Conservation (phyloP, 148 eudicot genomes). For the Polygonum maritimum region DNA sequence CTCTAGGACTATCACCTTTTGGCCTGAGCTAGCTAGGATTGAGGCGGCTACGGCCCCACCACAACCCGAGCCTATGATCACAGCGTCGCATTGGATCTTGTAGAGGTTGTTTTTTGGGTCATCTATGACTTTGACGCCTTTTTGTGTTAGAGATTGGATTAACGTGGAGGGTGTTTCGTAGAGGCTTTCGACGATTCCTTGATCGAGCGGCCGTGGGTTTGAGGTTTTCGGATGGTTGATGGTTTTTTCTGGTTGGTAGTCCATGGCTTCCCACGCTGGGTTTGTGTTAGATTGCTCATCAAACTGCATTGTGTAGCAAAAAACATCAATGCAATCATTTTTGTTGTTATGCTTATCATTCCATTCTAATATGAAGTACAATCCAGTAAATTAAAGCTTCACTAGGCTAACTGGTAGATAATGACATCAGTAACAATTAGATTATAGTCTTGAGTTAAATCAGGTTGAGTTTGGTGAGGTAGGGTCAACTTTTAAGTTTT, state of each 20-base stretch:
- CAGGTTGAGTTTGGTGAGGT: too few relatives aligned
- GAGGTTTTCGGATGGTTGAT: background rate
- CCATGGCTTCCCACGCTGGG: slow-evolving; percentile 60
- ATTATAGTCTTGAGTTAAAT: too few relatives aligned
- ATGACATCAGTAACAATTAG: too few relatives aligned
- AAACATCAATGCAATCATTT: background rate
- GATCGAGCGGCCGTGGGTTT: slow-evolving; percentile 39
- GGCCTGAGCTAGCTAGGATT: slow-evolving; percentile 42
- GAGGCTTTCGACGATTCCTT: slow-evolving; percentile 46
- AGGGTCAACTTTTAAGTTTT: too few relatives aligned
- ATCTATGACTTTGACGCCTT: slow-evolving; percentile 40
- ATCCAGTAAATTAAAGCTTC: too few relatives aligned
- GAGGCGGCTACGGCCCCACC: slow-evolving; percentile 76
- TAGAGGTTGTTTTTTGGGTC: slow-evolving; percentile 19
- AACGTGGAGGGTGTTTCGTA: slow-evolving; percentile 24
- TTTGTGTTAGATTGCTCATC: slow-evolving; percentile 35
- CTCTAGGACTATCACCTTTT: slow-evolving; percentile 59
- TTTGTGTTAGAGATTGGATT: slow-evolving; percentile 24
- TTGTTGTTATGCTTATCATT: too few relatives aligned
- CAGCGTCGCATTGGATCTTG: slow-evolving; percentile 49
- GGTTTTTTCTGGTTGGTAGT: slow-evolving; percentile 28
- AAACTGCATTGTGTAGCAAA: slow-evolving; percentile 24
- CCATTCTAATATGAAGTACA: too few relatives aligned
- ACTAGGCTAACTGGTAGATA: too few relatives aligned
- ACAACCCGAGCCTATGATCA: slow-evolving; percentile 60